Percentiles rank a stretch among this genome's conserved stretches.
phyloP scores from a whole-genome alignment of 345 rosid species.

The Acer yangbiense region DNA sequence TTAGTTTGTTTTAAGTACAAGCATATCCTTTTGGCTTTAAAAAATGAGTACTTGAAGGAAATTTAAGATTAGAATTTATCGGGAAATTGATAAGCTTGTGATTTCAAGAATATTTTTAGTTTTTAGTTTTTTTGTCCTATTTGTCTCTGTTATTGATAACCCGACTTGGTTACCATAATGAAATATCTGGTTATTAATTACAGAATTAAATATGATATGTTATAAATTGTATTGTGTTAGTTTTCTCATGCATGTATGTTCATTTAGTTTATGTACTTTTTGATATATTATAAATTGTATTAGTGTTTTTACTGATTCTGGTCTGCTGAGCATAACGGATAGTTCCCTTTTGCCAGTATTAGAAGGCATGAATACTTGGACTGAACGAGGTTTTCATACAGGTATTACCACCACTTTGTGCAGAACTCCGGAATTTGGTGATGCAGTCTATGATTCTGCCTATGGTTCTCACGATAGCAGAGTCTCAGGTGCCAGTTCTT shows the following conservation, averaged over 20 bases:
- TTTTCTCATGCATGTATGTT: not conserved
- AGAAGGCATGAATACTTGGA: slow-evolving; percentile 5
- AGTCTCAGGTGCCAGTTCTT: slow-evolving; percentile 72
- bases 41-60: not conserved
- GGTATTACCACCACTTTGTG: slow-evolving; percentile 99
- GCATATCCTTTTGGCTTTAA: not conserved
- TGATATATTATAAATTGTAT: not conserved
- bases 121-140: not conserved
- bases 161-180: not conserved
- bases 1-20: not conserved
- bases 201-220: not conserved
- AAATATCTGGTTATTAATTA: not conserved
- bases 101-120: not conserved
- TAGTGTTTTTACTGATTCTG: not conserved
- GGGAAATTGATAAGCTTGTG: not conserved
- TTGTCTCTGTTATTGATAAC: not conserved
- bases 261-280: not conserved
- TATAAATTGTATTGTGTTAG: not conserved
- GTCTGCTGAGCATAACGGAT: slow-evolving; percentile 2
- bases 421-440: slow-evolving; percentile 95
- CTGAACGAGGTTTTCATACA: slow-evolving; percentile 37
- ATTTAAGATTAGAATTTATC: not conserved
- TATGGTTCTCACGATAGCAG: slow-evolving; percentile 94
- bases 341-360: not conserved
- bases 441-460: slow-evolving; percentile 97